phyloP scores from a whole-genome alignment of 2,329 filamentous ascomycete species.

The Exserohilum turcica region DNA sequence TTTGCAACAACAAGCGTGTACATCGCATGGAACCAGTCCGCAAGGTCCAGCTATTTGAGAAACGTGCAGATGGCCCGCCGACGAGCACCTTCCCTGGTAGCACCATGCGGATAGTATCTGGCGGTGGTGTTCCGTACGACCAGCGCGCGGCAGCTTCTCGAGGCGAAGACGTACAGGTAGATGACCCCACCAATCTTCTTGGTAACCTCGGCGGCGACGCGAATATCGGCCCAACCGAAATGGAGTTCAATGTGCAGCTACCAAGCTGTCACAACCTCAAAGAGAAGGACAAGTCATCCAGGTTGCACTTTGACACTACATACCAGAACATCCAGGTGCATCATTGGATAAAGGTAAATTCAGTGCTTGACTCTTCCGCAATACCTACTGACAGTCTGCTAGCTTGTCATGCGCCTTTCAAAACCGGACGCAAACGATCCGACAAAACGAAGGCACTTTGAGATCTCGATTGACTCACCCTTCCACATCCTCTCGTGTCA shows the following conservation, averaged over 20 bases:
- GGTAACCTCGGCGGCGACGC: constrained; percentile 76
- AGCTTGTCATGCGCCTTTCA: constrained; percentile 93
- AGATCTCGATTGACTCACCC: constrained; percentile 94
- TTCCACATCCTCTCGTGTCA: constrained; percentile 93
- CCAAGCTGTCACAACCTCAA: constrained; percentile 86
- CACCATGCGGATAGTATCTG: constrained; percentile 75
- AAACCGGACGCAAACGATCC: constrained; percentile 80
- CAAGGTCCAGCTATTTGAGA: constrained; percentile 87
- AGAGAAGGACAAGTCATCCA: constrained; percentile 67
- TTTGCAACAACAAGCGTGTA: constrained; percentile 82
- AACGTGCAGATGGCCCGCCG: constrained; percentile 77
- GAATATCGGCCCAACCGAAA: constrained; percentile 85
- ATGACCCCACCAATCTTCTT: constrained; percentile 70
- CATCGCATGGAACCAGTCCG: constrained; percentile 82
- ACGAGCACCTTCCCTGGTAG: constrained; percentile 75
- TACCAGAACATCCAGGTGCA: constrained; percentile 93
- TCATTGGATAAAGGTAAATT: constrained; percentile 89
- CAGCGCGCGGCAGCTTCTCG: constrained; percentile 61
- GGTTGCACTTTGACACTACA: constrained; percentile 86
- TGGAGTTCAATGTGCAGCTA: constrained; percentile 91
- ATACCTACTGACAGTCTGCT: constrained; percentile 12
- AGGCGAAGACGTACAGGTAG: constrained; percentile 60
- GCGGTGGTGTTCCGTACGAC: constrained; percentile 76
- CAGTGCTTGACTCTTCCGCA: neutral
- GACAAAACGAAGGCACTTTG: constrained; percentile 82